Base-by-base conservation (phyloP, 805 yeast genomes). In the Yarrowia yakushimensis region DNA sequence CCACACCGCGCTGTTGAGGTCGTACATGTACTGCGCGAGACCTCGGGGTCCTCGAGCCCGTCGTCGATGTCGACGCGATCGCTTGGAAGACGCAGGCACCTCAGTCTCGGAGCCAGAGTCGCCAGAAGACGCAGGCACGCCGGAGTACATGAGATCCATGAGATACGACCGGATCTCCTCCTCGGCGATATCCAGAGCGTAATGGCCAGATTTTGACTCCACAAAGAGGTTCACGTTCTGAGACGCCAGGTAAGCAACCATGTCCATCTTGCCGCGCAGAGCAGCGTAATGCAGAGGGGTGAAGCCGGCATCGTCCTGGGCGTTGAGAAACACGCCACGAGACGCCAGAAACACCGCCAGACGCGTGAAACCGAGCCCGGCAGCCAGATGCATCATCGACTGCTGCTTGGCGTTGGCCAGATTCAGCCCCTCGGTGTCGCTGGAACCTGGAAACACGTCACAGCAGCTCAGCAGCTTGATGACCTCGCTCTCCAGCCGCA, bases 261-360 rank as follows among this genome's bases (percentile, higher is more conserved):
- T 78, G 50, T 82, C 85, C 59, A 88, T 77, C 69, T 87, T 81
- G 31, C 97, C 97, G 67, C 80, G 78, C 67, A 92, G 72, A 31
- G 90, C 82, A 0, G 97, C 97, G 70, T 88, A 85, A 72, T 92
- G 97, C 63, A 94, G 77, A 4, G 99, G 96, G 0, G 97, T 86
- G 65, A 83, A 82, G 1, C 96, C 97, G 70, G 86, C 88, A 43
- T 81, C 79, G 72, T 94, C 99, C 68, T 82, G 83, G 50, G 80
- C 77, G 72, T 90, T 92, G 15, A 72, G 62, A 25, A 68, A 63
- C 64, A 90, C 86, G 37, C 85, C 86, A 41, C 76, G 83, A 55
- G 80, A 84, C 4, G 92, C 76, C 69, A 94, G 79, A 27, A 85
- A 85, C 23, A 81, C 76, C 17, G 84, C 82, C 62, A 94, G 78